These are phyloP conservation scores for Pythium plurisporium DNA, from an alignment of 352 stramenopile species.

Conservation along the genomic window DNA sequence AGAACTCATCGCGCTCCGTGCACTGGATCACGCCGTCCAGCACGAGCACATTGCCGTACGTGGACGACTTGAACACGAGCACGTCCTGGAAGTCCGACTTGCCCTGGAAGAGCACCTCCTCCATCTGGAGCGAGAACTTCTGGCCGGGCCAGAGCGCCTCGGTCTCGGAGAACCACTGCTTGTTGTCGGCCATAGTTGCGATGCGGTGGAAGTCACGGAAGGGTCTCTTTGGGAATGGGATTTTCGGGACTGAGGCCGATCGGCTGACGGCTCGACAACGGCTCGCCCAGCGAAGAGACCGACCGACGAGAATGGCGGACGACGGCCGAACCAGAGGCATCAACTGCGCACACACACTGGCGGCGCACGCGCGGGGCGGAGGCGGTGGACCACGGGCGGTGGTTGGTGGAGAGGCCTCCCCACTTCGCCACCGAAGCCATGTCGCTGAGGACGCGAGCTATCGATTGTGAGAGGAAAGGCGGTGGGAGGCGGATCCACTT, in stretches of 20 bases:
- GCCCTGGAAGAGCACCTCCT: conserved; percentile 93
- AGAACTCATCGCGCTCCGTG: conserved; percentile 97
- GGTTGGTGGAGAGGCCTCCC: conserved; percentile 19
- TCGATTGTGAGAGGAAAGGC: conserved; percentile 4
- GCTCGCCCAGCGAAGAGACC: not conserved
- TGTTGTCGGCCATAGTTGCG: conserved; percentile 34
- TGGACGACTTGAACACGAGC: conserved; percentile 98
- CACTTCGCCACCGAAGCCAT: not conserved
- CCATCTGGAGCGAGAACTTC: conserved; percentile 91
- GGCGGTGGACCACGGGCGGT: not conserved
- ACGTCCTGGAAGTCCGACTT: conserved; percentile 98
- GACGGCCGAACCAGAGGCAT: not conserved
- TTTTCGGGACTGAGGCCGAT: conserved; percentile 13
- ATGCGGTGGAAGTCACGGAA: not conserved
- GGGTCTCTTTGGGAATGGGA: not conserved
- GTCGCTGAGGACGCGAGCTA: not conserved
- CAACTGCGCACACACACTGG: not conserved
- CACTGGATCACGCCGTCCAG: conserved; percentile 99
- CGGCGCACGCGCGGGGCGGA: not conserved
- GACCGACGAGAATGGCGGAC: too few species aligned
- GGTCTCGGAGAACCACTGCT: conserved; percentile 94
- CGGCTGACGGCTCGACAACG: not conserved
- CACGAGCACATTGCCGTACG: conserved; percentile 97
- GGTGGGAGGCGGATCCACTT: not conserved
- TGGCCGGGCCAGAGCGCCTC: conserved; percentile 94